Evolutionary conservation across 306 rosid genomes (phyloP), one percentile per base, ranked within the genome.

Genomic region (apple (Malus domestica)): DNA sequence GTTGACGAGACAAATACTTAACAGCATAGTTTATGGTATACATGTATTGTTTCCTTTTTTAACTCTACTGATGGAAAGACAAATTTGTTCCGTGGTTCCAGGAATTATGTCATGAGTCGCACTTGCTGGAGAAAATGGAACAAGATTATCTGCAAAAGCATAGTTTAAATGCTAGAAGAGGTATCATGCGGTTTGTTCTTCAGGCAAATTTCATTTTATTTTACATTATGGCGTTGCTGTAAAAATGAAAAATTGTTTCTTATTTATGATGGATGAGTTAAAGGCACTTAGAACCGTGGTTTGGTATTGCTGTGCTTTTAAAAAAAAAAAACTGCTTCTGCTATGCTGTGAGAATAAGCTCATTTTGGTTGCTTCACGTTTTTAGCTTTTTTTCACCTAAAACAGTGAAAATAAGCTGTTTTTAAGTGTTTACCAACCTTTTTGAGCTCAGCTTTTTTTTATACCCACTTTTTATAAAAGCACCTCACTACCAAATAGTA

Each of bases 81-180:
- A 46, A 63, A 62, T 71, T 58, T 42, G 23, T 75, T 82, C 42
- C 59, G 71, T 58, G 77, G 42, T 57, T 88, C 70, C 87, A 93
- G 97, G 97, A 91, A 79, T 85, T 93, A 82, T 93, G 80, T 77
- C 89, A 89, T 80, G 96, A 88, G 80, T 83, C 88, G 75, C 86
- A 88, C 64, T 86, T 89, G 75, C 82, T 93, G 72, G 98, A 91
- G 67, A 89, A 87, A 80, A 82, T 84, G 84, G 96, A 93, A 77
- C 92, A 84, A 71, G 97, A 89, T 79, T 87, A 87, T 75, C 85
- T 72, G 55, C 91, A 87, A 69, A 91, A 82, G 73, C 89, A 89
- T 76, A 83, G 55, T 80, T 81, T 91, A 67, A 89, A 81, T 88
- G 78, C 88, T 79, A 90, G 78, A 76, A 89, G 90, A 88, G 98